phyloP scores from a whole-genome alignment of 495 filamentous ascomycete species.

The Tuber aestivum region DNA sequence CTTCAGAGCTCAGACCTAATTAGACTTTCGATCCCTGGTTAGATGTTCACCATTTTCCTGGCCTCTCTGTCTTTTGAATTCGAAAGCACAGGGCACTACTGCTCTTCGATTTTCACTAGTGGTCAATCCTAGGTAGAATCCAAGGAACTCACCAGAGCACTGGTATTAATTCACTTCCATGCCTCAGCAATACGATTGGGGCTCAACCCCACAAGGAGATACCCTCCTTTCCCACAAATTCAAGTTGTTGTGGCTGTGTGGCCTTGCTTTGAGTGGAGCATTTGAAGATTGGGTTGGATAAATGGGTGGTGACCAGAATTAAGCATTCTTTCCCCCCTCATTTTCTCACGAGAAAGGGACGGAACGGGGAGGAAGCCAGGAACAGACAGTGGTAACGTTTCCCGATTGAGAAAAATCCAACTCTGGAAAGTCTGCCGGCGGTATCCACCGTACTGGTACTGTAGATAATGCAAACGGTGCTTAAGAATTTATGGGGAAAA shows the following conservation, averaged over 20 bases:
- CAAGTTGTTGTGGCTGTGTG: not conserved
- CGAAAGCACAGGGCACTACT: constrained; percentile 77
- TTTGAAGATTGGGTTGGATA: not conserved
- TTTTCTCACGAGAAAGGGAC: not conserved
- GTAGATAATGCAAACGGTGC: not conserved
- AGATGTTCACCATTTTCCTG: constrained; percentile 64
- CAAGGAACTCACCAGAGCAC: constrained; percentile 51
- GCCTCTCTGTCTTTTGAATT: constrained; percentile 75
- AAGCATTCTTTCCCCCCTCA: not conserved
- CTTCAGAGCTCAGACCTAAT: constrained; percentile 48
- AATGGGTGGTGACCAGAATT: not conserved
- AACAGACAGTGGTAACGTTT: not conserved
- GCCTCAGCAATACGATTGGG: constrained; percentile 73
- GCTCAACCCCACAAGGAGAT: constrained; percentile 60
- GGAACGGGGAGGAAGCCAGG: not conserved
- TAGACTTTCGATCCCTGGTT: constrained; percentile 84
- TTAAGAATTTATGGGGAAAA: not conserved
- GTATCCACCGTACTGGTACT: too few species aligned
- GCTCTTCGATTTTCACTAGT: not conserved
- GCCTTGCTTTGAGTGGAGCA: not conserved
- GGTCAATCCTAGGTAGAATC: not conserved
- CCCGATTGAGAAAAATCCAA: not conserved
- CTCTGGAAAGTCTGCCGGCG: not conserved
- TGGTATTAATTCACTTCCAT: constrained; percentile 90
- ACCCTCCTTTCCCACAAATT: not conserved